These are phyloP conservation scores for Lophium mytilinum DNA, from an alignment of 495 filamentous ascomycete genomes.

Conservation along the genomic window DNA sequence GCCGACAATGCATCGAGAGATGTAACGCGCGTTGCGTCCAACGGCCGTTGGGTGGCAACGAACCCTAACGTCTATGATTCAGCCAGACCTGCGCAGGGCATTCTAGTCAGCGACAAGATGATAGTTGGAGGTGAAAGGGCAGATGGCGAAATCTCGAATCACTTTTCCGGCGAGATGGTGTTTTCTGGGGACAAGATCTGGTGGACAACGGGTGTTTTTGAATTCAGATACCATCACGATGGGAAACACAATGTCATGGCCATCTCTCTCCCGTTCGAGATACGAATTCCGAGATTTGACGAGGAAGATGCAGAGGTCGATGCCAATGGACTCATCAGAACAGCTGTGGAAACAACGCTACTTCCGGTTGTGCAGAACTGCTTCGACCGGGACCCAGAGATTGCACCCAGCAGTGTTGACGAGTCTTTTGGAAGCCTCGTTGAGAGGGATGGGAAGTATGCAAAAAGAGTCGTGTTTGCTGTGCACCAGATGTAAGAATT, in stretches of 20 bases:
- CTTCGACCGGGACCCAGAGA: constrained; percentile 84
- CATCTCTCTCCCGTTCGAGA: constrained; percentile 87
- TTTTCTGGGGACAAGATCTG: constrained; percentile 92
- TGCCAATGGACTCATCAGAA: constrained; percentile 42
- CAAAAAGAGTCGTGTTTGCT: constrained; percentile 82
- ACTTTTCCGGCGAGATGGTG: constrained; percentile 67
- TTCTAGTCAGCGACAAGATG: constrained; percentile 57
- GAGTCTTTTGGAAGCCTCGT: constrained; percentile 78
- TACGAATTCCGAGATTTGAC: constrained; percentile 70
- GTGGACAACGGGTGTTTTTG: constrained; percentile 93
- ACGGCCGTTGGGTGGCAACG: constrained; percentile 84
- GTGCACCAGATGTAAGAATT: constrained; percentile 73
- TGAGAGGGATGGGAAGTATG: constrained; percentile 79
- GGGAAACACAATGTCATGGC: constrained; percentile 94
- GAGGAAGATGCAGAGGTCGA: constrained; percentile 51
- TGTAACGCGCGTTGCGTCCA: constrained; percentile 70
- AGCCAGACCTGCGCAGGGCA: constrained; percentile 65
- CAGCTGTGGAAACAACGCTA: constrained; percentile 64
- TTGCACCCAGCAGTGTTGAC: constrained; percentile 71
- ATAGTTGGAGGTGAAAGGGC: constrained; percentile 39
- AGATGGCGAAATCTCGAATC: constrained; percentile 43
- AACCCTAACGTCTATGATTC: constrained; percentile 71
- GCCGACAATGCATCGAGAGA: constrained; percentile 85
- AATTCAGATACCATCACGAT: constrained; percentile 95
- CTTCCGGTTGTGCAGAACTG: constrained; percentile 81